A percentile compares a stretch with the other conserved stretches of the same genome.
Conservation (phyloP, 257 asterid species). For the Schizonepeta tenuifolia region DNA sequence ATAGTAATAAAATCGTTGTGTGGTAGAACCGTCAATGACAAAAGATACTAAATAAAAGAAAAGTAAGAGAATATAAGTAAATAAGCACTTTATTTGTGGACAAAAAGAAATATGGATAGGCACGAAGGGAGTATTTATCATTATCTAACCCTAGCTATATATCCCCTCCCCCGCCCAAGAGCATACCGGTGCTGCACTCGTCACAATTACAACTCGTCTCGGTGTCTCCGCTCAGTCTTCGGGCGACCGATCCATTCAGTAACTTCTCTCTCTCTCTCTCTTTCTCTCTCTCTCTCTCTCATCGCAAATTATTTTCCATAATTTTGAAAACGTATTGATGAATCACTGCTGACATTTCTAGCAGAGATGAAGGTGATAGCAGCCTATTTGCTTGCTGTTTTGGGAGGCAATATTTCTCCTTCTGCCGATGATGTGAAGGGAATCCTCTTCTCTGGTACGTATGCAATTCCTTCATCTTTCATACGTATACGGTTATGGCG, state of each 20-base stretch:
- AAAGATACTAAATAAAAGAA: too few relatives aligned
- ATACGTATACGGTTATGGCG: not conserved
- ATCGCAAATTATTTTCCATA: too few relatives aligned
- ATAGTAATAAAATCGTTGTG: too few relatives aligned
- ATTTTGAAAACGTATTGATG: not conserved
- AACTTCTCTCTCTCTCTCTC: not conserved
- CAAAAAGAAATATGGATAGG: too few relatives aligned
- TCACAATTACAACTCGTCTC: not conserved
- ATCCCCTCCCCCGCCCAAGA: not conserved
- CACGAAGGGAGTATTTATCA: too few relatives aligned
- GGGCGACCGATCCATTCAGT: constrained; percentile 21
- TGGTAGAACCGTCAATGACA: too few relatives aligned
- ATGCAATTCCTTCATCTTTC: not conserved
- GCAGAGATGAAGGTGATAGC: constrained; percentile 46
- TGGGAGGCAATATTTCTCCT: constrained; percentile 45
- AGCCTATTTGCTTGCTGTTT: constrained; percentile 44
- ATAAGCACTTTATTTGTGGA: too few relatives aligned
- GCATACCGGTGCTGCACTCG: not conserved
- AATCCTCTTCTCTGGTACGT: constrained; percentile 39
- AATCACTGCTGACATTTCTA: not conserved
- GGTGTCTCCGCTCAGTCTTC: constrained; percentile 10
- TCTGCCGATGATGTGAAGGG: constrained; percentile 38
- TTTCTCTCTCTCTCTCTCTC: not conserved
- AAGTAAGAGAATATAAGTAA: too few relatives aligned
- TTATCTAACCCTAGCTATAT: constrained; percentile 29